Percentiles rank a stretch among this genome's conserved stretches.
Conservation (phyloP, 768 basidiomycete species). For the Amanita thiersii region DNA sequence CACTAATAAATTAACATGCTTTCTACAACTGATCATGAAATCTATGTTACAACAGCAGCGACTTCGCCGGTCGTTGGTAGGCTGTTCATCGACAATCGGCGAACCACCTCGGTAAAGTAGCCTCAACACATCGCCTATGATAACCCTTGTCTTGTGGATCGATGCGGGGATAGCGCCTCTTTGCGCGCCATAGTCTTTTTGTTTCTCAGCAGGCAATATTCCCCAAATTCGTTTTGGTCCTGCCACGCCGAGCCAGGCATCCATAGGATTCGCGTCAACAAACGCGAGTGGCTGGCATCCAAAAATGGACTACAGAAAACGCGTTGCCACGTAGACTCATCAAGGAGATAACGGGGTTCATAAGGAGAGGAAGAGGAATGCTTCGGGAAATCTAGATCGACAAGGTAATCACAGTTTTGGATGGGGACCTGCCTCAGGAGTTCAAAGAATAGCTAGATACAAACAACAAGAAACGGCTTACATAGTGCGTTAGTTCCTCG, state of each 20-base stretch:
- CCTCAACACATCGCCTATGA: too few species aligned
- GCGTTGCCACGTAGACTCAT: conserved; percentile 68
- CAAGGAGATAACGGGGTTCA: conserved; percentile 77
- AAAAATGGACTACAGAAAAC: conserved; percentile 79
- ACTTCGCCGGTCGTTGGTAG: too few species aligned
- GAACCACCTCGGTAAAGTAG: too few species aligned
- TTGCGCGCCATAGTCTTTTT: conserved; percentile 30
- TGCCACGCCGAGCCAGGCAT: conserved; percentile 68
- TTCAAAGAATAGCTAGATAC: conserved; percentile 4
- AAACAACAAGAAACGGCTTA: conserved; percentile 23
- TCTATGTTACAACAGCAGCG: too few species aligned
- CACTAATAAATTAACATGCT: too few species aligned
- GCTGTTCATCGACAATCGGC: too few species aligned
- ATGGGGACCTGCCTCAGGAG: conserved; percentile 49
- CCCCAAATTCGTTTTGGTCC: conserved; percentile 68
- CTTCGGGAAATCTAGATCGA: conserved; percentile 83
- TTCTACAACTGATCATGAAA: too few species aligned
- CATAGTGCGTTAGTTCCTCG: conserved; percentile 74
- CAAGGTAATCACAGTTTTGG: conserved; percentile 77
- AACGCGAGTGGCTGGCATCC: conserved; percentile 66
- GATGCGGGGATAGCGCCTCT: conserved; percentile 16
- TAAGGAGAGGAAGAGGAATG: conserved; percentile 44
- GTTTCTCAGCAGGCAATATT: conserved; percentile 84
- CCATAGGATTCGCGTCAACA: conserved; percentile 74
- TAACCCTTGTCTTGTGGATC: too few species aligned